Evolutionary conservation across 495 filamentous ascomycete genomes (phyloP).

Genomic region (Xylaria scruposa): DNA sequence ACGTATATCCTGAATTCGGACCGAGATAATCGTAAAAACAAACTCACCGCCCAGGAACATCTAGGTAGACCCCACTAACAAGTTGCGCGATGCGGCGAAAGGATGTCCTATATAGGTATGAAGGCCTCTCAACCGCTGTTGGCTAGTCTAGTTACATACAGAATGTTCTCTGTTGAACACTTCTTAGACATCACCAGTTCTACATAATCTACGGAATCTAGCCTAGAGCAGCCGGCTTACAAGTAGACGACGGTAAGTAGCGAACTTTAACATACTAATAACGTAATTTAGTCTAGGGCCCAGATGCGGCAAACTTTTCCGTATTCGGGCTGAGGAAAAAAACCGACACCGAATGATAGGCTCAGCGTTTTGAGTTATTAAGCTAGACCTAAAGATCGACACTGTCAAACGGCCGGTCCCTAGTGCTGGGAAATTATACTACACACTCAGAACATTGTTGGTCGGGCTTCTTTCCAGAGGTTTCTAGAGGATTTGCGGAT

Average conservation of each 20-base stretch:
- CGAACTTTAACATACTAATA: not conserved
- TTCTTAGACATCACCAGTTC: not conserved
- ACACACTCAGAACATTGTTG: not conserved
- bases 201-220: not conserved
- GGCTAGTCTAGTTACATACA: not conserved
- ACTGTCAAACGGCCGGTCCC: conserved; percentile 4
- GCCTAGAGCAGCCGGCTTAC: not conserved
- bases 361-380: not conserved
- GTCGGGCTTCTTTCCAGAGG: not conserved
- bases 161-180: not conserved
- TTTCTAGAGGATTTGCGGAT: conserved; percentile 8
- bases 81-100: not conserved
- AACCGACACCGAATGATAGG: not conserved
- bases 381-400: not conserved
- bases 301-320: not conserved
- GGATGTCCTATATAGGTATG: not conserved
- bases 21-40: not conserved
- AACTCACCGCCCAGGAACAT: not conserved
- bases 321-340: not conserved
- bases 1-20: not conserved
- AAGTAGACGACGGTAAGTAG: not conserved
- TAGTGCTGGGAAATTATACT: conserved; percentile 1
- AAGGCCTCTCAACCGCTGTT: not conserved
- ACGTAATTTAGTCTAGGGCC: not conserved
- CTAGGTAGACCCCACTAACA: not conserved